phyloP scores from a whole-genome alignment of 2,329 filamentous ascomycete species.

The Byssoonygena ceratinophila region DNA sequence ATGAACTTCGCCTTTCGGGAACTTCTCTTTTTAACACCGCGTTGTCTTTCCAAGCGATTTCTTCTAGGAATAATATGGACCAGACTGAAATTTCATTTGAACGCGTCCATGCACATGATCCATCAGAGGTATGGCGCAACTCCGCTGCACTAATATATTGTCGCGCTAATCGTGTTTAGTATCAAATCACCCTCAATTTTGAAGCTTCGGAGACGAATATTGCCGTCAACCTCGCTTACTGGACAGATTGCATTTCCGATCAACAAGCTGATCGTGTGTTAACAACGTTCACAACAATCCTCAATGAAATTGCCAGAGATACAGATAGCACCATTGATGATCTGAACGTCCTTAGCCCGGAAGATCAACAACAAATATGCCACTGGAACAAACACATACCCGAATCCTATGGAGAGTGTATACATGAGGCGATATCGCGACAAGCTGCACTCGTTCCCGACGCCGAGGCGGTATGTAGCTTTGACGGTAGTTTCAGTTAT shows the following conservation, averaged over 20 bases:
- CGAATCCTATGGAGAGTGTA: background rate
- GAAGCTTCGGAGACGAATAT: background rate
- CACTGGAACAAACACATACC: background rate
- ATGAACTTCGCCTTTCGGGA: background rate
- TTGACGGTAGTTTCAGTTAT: slow-evolving; percentile 17
- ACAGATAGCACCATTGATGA: background rate
- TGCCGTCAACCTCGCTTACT: background rate
- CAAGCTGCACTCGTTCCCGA: slow-evolving; percentile 8
- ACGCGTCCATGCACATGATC: slow-evolving; percentile 2
- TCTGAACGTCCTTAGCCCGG: background rate
- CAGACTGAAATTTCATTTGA: slow-evolving; percentile 4
- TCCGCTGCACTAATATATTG: too few relatives aligned
- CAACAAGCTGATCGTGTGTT: background rate
- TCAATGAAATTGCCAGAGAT: background rate
- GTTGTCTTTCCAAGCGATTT: slow-evolving; percentile 3
- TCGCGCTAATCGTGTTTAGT: slow-evolving; percentile 5
- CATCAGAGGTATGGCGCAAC: slow-evolving; percentile 8
- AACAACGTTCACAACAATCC: background rate
- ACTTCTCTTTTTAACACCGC: slow-evolving; percentile 11
- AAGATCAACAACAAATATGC: background rate
- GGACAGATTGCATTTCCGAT: background rate
- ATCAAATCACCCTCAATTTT: slow-evolving; percentile 5
- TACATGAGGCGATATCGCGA: background rate
- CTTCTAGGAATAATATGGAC: background rate
- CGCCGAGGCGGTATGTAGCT: slow-evolving; percentile 17